Evolutionary conservation across 78 protist species (phyloP).

Genomic region (Dictyostelium intermedium): DNA sequence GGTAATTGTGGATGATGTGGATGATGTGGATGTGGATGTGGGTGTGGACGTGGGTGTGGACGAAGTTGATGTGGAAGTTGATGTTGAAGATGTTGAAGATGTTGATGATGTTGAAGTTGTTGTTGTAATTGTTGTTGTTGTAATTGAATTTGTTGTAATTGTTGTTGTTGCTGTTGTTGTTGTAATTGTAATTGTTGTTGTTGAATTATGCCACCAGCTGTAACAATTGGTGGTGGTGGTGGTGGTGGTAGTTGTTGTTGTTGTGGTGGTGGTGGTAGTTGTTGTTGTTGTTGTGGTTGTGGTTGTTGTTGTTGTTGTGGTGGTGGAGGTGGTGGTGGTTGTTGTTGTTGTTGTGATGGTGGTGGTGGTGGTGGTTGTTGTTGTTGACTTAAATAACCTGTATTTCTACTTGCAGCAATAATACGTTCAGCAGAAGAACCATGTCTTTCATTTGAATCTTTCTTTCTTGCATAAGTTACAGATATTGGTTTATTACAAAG

Average conservation of each 20-base stretch:
- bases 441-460: conserved; percentile 76
- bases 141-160: background rate
- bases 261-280: background rate
- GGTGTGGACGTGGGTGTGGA: background rate
- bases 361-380: background rate
- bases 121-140: background rate
- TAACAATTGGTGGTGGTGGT: background rate
- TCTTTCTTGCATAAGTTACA: conserved; percentile 82
- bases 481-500: conserved; percentile 79
- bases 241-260: background rate
- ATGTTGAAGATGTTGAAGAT: background rate
- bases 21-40: background rate
- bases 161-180: background rate
- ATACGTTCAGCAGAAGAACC: conserved; percentile 80
- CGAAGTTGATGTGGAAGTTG: background rate
- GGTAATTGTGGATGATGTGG: background rate
- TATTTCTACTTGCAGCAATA: conserved; percentile 72
- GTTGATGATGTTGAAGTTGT: background rate
- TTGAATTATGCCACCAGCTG: background rate
- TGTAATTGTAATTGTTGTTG: background rate
- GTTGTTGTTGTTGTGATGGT: background rate
- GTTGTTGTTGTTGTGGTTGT: background rate
- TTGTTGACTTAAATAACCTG: background rate
- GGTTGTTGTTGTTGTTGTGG: background rate
- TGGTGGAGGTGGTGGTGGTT: background rate